A percentile compares a stretch with the other conserved stretches of the same genome.
These are phyloP conservation scores for Penicillium decumbens DNA, from an alignment of 2,329 filamentous ascomycete species.

Conservation along the genomic window DNA sequence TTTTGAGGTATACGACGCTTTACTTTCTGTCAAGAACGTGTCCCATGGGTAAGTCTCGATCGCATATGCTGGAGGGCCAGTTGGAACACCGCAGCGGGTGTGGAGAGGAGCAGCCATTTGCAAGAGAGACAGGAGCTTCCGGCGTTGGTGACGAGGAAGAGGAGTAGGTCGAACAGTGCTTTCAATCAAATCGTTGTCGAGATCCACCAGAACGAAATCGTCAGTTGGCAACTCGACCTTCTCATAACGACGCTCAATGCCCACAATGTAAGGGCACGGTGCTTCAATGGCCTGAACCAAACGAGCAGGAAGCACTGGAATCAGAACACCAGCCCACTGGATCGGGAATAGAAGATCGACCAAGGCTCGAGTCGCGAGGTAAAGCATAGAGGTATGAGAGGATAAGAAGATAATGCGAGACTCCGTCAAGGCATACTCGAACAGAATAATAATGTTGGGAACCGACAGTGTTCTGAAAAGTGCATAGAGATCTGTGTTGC, in stretches of 20 bases:
- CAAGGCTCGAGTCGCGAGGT: constrained; percentile 84
- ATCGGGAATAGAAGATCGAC: constrained; percentile 81
- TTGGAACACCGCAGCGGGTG: constrained; percentile 74
- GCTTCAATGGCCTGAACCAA: constrained; percentile 87
- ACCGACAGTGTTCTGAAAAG: constrained; percentile 86
- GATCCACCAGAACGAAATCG: constrained; percentile 89
- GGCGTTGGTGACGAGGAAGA: constrained; percentile 79
- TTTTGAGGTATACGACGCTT: constrained; percentile 69
- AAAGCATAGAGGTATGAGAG: constrained; percentile 92
- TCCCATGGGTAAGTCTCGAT: constrained; percentile 90
- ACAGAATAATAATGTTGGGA: constrained; percentile 84
- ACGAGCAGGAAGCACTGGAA: constrained; percentile 81
- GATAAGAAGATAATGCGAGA: constrained; percentile 94
- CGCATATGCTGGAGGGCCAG: constrained; percentile 88
- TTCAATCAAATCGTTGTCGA: constrained; percentile 87
- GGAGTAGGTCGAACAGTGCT: constrained; percentile 71
- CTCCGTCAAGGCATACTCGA: constrained; percentile 89
- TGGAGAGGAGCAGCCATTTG: constrained; percentile 89
- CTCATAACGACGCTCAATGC: constrained; percentile 81
- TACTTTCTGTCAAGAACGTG: constrained; percentile 81
- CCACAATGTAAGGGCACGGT: constrained; percentile 94
- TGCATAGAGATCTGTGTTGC: constrained; percentile 87
- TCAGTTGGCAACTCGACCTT: constrained; percentile 70
- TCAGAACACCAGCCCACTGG: constrained; percentile 90
- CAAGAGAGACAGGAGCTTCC: constrained; percentile 82